Percentiles rank a stretch among this genome's conserved stretches.
These are phyloP conservation scores for Suillus variegatus DNA, from an alignment of 768 basidiomycete genomes.

Conservation along the genomic window DNA sequence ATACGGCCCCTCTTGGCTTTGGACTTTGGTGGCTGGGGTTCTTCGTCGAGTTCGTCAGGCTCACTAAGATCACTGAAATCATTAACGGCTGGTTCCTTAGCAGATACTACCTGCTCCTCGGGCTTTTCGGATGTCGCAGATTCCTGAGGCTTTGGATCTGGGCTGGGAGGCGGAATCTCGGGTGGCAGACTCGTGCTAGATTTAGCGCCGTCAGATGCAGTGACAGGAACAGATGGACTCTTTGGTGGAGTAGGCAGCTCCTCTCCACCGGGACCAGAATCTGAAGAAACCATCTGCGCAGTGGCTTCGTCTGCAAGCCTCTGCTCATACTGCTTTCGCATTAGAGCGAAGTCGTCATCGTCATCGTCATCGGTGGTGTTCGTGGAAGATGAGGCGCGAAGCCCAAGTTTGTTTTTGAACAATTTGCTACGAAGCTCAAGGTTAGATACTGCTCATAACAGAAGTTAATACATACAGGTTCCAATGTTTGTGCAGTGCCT, in stretches of 20 bases:
- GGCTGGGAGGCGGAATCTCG: neutral
- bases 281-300: neutral
- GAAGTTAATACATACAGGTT: slow-evolving; percentile 7
- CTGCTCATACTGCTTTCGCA: neutral
- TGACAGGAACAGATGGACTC: neutral
- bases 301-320: neutral
- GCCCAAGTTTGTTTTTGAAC: neutral
- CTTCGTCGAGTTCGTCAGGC: neutral
- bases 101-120: too few relatives aligned
- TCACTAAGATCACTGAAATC: neutral
- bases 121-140: too few relatives aligned
- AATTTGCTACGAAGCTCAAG: neutral
- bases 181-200: neutral
- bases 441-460: neutral
- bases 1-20: neutral
- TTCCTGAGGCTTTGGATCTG: neutral
- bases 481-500: neutral
- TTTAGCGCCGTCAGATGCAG: neutral
- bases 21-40: neutral
- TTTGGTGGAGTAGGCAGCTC: neutral
- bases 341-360: neutral
- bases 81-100: neutral
- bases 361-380: neutral
- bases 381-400: neutral
- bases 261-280: neutral